Evolutionary conservation across 2,329 filamentous ascomycete species (phyloP).

Genomic region (Nigrospora oryzae): DNA sequence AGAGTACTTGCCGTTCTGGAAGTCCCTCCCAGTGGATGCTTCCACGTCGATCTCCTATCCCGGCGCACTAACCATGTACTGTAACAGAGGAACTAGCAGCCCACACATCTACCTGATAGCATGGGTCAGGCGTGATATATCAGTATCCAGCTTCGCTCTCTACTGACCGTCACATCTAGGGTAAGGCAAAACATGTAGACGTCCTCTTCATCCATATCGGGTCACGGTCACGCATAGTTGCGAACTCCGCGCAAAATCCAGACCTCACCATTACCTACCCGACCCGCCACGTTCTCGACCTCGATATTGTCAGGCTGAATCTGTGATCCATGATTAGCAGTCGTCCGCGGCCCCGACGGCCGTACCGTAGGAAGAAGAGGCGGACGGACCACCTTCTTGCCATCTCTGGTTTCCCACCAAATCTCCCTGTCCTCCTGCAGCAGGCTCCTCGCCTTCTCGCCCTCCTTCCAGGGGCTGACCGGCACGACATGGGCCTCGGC

Average conservation of each 20-base stretch:
- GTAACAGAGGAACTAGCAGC: no score
- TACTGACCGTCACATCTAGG: no score
- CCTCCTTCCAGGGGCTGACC: slow-evolving; percentile 65
- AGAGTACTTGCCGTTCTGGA: no score
- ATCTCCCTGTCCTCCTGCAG: slow-evolving; percentile 56
- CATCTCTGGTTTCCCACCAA: slow-evolving; percentile 73
- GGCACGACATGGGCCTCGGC: slow-evolving; percentile 80
- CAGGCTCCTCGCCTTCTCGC: slow-evolving; percentile 56
- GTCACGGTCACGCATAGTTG: slow-evolving; percentile 27
- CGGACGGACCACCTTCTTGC: slow-evolving; percentile 53
- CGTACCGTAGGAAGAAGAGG: background rate
- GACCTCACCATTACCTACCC: slow-evolving; percentile 81
- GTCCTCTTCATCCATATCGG: no score
- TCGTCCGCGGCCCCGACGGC: slow-evolving; percentile 6
- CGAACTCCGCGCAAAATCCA: slow-evolving; percentile 59
- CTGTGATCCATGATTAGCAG: slow-evolving; percentile 28
- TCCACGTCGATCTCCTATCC: no score
- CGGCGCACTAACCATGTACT: no score
- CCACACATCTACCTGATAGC: no score
- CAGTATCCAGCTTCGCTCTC: no score
- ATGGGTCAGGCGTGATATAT: no score
- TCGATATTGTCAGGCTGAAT: slow-evolving; percentile 75
- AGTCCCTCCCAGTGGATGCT: no score
- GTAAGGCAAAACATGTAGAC: no score
- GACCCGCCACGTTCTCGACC: slow-evolving; percentile 64